Base-by-base conservation (phyloP, 2,329 filamentous ascomycete genomes). In the Colletotrichum chlorophyti region DNA sequence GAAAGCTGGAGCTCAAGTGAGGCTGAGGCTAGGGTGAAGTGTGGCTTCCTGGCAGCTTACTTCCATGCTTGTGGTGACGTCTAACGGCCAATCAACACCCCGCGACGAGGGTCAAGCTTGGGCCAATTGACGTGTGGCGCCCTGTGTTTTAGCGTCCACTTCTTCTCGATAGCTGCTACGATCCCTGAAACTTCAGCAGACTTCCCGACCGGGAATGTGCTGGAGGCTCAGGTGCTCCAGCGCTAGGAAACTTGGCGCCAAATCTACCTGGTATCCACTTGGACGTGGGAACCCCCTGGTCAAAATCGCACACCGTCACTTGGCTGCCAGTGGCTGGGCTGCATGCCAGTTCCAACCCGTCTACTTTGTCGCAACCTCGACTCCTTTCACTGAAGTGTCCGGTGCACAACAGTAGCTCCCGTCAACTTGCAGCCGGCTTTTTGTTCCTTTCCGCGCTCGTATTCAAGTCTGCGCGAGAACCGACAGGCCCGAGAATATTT, bases 261-360 rank as follows among this genome's bases (percentile, higher is more conserved):
- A 49, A 15, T 34, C n/a, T n/a, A n/a, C n/a, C n/a, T 48, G 21
- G 21, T 9, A 6, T 40, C 40, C 15, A 29, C 34, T 27, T 35
- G 34, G 49, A 47, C 48, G 41, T 14, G n/a, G 53, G 47, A 48
- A n/a, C 24, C 49, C 50, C 55, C 37, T 19, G 32, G 55, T 55
- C 51, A 27, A n/a, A 53, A 29, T 55, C 51, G 38, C 37, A 59
- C 55, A 59, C 57, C 57, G 57, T 60, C 57, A 60, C 47, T 60
- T 46, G 53, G n/a, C 37, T 49, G 34, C 38, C 31, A 37, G 57
- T 60, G 43, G 42, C 41, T 24, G n/a, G 24, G 37, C 29, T 60
- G 57, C 57, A 57, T 60, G 52, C 43, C 57, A 50, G 29, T 57
- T 49, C 43, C 38, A 29, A 37, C 24, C 37, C 38, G 32, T 50